Percentiles rank a stretch among this genome's conserved stretches.
phyloP scores from a whole-genome alignment of 2,329 filamentous ascomycete genomes.

The Aciculosporium take region DNA sequence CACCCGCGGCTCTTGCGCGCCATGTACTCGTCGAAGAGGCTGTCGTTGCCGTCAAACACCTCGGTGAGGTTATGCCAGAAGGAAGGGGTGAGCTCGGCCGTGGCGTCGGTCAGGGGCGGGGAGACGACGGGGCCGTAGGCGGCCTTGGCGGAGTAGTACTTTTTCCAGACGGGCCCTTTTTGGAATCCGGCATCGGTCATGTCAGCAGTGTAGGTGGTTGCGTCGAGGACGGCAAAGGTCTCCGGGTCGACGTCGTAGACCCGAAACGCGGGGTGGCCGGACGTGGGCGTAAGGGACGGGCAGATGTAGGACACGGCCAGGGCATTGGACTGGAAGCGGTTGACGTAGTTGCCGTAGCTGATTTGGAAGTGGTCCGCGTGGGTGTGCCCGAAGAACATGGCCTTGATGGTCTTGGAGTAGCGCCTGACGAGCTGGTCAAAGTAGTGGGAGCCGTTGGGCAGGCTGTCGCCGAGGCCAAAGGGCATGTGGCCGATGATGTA shows the following conservation, averaged over 20 bases:
- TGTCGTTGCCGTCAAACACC: slow-evolving; percentile 26
- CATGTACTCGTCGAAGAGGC: slow-evolving; percentile 31
- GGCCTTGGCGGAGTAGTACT: slow-evolving; percentile 41
- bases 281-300: slow-evolving; percentile 38
- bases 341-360: slow-evolving; percentile 33
- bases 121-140: slow-evolving; percentile 31
- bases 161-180: slow-evolving; percentile 31
- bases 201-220: slow-evolving; percentile 39
- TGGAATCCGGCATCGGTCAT: slow-evolving; percentile 29
- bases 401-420: slow-evolving; percentile 38
- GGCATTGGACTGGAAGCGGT: slow-evolving; percentile 27
- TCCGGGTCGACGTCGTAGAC: slow-evolving; percentile 42
- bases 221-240: slow-evolving; percentile 39
- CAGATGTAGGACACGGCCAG: slow-evolving; percentile 35
- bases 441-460: slow-evolving; percentile 36
- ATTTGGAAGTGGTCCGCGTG: slow-evolving; percentile 42
- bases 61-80: slow-evolving; percentile 45
- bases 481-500: slow-evolving; percentile 45
- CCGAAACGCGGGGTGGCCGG: slow-evolving; percentile 39
- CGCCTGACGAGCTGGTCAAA: slow-evolving; percentile 38
- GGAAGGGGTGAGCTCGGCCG: slow-evolving; percentile 33
- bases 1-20: slow-evolving; percentile 32
- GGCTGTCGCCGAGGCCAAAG: slow-evolving; percentile 31
- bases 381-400: slow-evolving; percentile 42
- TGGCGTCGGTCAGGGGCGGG: slow-evolving; percentile 21